Evolutionary conservation across 1,139 yeast genomes (phyloP).

Genomic region (Blastobotrys petasosporus): DNA sequence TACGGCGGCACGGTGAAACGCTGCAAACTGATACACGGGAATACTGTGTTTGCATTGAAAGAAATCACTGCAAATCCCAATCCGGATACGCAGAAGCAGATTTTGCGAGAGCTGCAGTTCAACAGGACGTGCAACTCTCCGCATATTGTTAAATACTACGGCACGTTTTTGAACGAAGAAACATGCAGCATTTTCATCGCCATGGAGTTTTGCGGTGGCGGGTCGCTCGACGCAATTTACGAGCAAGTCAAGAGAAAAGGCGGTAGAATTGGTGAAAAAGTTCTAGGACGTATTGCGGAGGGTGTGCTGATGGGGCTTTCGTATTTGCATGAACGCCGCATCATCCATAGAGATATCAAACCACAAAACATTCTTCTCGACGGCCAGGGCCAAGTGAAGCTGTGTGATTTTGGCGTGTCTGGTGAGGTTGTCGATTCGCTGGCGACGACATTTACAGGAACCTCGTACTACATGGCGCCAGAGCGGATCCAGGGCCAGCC

Average conservation of each 20-base stretch:
- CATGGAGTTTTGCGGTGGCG: conserved; percentile 96
- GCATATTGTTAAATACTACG: conserved; percentile 84
- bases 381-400: conserved; percentile 69
- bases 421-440: conserved; percentile 93
- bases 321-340: conserved; percentile 78
- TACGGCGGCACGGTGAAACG: conserved; percentile 87
- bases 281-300: conserved; percentile 82
- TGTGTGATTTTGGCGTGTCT: conserved; percentile 98
- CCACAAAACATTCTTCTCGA: conserved; percentile 87
- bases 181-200: conserved; percentile 79
- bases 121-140: conserved; percentile 77
- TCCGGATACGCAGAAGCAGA: conserved; percentile 73
- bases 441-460: conserved; percentile 95
- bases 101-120: conserved; percentile 81
- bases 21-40: conserved; percentile 52
- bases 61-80: conserved; percentile 74
- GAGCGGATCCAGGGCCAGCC: conserved; percentile 94
- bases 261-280: conserved; percentile 88
- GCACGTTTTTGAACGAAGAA: conserved; percentile 75
- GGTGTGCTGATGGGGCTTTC: conserved; percentile 78
- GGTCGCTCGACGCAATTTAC: conserved; percentile 85
- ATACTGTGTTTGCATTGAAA: conserved; percentile 76
- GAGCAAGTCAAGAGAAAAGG: conserved; percentile 56
- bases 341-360: conserved; percentile 85
- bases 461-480: conserved; percentile 97